phyloP scores from a whole-genome alignment of 768 basidiomycete genomes.

The Naganishia vaughanmartiniae region DNA sequence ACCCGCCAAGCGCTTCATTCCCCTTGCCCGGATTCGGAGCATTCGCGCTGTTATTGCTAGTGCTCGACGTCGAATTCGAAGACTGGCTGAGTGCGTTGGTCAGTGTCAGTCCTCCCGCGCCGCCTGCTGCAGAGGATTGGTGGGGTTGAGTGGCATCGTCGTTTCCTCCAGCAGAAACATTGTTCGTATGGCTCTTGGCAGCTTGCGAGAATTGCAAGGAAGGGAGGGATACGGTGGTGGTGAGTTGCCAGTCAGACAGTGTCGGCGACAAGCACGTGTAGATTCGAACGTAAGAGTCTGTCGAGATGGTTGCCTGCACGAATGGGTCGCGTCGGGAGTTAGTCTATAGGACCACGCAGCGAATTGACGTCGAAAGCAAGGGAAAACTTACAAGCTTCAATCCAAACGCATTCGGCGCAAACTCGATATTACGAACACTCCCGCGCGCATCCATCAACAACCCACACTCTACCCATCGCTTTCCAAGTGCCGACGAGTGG shows the following conservation, averaged over 20 bases:
- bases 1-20: constrained; percentile 83
- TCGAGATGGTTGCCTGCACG: constrained; percentile 75
- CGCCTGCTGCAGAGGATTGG: background rate
- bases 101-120: background rate
- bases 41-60: background rate
- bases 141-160: constrained; percentile 1
- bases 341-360: background rate
- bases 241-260: constrained; percentile 49
- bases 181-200: constrained; percentile 28
- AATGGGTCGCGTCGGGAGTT: too few species aligned
- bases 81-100: constrained; percentile 1
- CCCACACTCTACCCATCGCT: constrained; percentile 70
- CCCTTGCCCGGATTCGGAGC: constrained; percentile 39
- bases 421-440: constrained; percentile 79
- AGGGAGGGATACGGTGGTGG: constrained; percentile 44
- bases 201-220: constrained; percentile 36
- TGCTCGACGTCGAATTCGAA: too few species aligned
- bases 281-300: constrained; percentile 80
- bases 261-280: constrained; percentile 62
- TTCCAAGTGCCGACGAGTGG: background rate
- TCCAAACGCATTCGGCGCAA: constrained; percentile 81
- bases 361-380: background rate
- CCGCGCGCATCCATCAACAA: constrained; percentile 79
- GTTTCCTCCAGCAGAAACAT: constrained; percentile 19
- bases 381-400: constrained; percentile 70